phyloP scores from a whole-genome alignment of 495 filamentous ascomycete species.

The Tuber brumale region DNA sequence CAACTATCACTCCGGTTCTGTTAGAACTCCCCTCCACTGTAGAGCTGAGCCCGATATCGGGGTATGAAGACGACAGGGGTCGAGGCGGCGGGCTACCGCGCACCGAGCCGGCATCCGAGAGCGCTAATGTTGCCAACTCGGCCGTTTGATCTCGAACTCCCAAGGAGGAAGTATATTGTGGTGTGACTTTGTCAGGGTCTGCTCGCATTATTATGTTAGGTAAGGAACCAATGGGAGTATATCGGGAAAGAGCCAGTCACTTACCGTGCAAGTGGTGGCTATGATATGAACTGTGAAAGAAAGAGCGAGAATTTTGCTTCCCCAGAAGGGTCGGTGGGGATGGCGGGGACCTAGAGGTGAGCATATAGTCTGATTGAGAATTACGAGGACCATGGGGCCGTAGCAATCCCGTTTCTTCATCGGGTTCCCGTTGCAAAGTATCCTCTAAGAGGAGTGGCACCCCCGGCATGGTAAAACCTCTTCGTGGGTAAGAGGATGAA shows the following conservation, averaged over 20 bases:
- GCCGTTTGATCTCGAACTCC: conserved; percentile 80
- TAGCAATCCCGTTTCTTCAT: conserved; percentile 16
- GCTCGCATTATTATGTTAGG: conserved; percentile 5
- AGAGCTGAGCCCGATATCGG: conserved; percentile 14
- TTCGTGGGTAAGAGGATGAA: conserved; percentile 34
- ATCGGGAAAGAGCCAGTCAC: neutral
- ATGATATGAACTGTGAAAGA: conserved; percentile 39
- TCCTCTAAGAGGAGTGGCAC: conserved; percentile 11
- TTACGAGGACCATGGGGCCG: conserved; percentile 20
- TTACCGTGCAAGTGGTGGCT: conserved; percentile 22
- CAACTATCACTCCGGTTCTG: conserved; percentile 50
- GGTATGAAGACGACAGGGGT: conserved; percentile 26
- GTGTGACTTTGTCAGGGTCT: conserved; percentile 28
- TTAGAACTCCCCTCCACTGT: conserved; percentile 9
- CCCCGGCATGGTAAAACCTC: conserved; percentile 14
- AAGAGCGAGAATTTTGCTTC: conserved; percentile 38
- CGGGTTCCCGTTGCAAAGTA: conserved; percentile 17
- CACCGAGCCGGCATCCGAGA: conserved; percentile 53
- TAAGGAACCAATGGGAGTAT: neutral
- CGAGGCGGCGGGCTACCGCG: conserved; percentile 24
- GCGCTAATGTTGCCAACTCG: conserved; percentile 77
- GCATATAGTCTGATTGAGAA: conserved; percentile 21
- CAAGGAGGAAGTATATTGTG: conserved; percentile 36
- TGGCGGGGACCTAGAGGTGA: conserved; percentile 27
- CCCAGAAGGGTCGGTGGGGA: conserved; percentile 30